These are phyloP conservation scores for Pythium phragmitis DNA, from an alignment of 352 stramenopile species.

Conservation along the genomic window DNA sequence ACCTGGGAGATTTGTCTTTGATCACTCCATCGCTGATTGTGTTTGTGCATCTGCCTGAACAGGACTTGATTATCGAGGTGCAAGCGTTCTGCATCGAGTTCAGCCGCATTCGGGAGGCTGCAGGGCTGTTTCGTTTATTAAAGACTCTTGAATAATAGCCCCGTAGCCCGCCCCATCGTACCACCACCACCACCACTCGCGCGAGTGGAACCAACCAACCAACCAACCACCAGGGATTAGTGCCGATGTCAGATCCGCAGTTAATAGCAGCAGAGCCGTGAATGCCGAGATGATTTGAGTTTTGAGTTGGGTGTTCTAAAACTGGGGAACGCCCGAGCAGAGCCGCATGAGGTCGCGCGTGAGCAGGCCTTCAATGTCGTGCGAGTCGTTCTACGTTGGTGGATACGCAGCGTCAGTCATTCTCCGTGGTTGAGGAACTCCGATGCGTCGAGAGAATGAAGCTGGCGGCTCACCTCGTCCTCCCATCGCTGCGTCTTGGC, in stretches of 20 bases:
- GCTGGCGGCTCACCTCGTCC: slow-evolving; percentile 45
- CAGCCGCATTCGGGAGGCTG: slow-evolving; percentile 96
- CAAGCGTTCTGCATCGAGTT: slow-evolving; percentile 99
- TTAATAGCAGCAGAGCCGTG: slow-evolving; percentile 13
- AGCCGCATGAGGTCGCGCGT: slow-evolving; percentile 82
- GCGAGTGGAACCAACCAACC: slow-evolving; percentile 10
- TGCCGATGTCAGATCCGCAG: slow-evolving; percentile 13
- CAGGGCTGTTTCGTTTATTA: slow-evolving; percentile 95
- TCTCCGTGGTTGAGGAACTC: background rate
- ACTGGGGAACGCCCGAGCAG: slow-evolving; percentile 66
- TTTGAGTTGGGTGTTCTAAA: slow-evolving; percentile 37
- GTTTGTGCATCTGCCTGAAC: background rate
- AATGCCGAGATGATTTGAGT: slow-evolving; percentile 15
- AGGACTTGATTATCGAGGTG: slow-evolving; percentile 98
- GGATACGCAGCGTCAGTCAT: background rate
- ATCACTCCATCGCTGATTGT: background rate
- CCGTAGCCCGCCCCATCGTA: slow-evolving; percentile 19
- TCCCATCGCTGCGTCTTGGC: slow-evolving; percentile 66
- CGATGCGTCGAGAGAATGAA: background rate
- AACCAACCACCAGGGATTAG: slow-evolving; percentile 14
- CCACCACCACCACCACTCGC: slow-evolving; percentile 13
- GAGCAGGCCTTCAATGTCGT: slow-evolving; percentile 78
- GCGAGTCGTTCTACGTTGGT: slow-evolving; percentile 48
- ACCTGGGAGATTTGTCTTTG: background rate
- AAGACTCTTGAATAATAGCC: slow-evolving; percentile 93